Base-by-base conservation (phyloP, 1,284 basidiomycete species). In the Tilletia indica region DNA sequence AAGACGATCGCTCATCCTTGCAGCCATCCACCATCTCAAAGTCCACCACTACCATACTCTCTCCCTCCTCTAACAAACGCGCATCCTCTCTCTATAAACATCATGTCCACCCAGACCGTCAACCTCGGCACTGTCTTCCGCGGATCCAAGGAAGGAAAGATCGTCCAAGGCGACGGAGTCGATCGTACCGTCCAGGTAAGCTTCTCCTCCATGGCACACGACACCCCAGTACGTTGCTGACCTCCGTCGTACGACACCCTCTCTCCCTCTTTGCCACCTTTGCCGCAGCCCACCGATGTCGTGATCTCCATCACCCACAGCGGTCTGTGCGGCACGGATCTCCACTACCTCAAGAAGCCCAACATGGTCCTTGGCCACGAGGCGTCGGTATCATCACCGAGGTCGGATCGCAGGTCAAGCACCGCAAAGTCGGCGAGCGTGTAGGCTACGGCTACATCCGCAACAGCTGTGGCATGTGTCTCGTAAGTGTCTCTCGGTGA, bases 331-430 rank as follows among this genome's bases (percentile, higher is more conserved):
- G 80, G 71, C 66, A 82, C 81, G 38, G 81, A 82, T 69, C 69
- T 81, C 69, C 69, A 63, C 69, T 49, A 19, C 31, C 51, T 63
- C 45, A 31, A 25, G 19, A 61, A 36, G 45, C 16, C 34, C 69
- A 31, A 31, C 25, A 61, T 61, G 39, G 49, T 69, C 36, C 89
- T 87, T 4, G 87, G 81, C 56, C 81, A 82, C 76, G 81, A 82
- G 63, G 80, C 45, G 81, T 82, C 19, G 80, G 82, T 63, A 61
- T 82, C 71, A 76, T 83, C 63, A 76, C 79, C n/a, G 72, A 77
- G 19, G 77, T 82, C 51, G 81, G 80, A 19, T n/a, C 73, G 9
- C 70, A 73, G 0, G 80, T 82, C 14, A 76, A 68, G 39, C 38
- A 71, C 64, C 68, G 80, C 70, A 80, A 81, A 70, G 75, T 73